Evolutionary conservation across 352 stramenopile species (phyloP), one percentile per base, ranked within the genome.

Genomic region (Phytophthora sp.): DNA sequence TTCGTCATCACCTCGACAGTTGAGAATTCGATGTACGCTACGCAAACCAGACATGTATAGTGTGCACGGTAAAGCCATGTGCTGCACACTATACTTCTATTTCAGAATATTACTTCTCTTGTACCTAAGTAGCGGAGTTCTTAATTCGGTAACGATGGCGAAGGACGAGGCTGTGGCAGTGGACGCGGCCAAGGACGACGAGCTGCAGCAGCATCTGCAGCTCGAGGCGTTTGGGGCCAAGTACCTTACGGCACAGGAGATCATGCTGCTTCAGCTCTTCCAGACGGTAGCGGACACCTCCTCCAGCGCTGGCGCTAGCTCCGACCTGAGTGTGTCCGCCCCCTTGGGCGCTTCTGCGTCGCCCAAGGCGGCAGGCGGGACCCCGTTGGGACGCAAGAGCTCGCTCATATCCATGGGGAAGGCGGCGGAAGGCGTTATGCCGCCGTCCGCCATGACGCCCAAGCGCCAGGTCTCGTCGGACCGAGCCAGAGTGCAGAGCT

Each of bases 181-280:
- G 35, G 60, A 76, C 13, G 18, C 41, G 29, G 36, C 61, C 38
- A 83, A 83, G 59, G 82, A 88, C 16, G 82, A 89, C 54, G 77
- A 84, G 52, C 76, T 92, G 53, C 84, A 91, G 77, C 70, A 84
- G 74, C 81, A 91, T 54, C 71, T 92, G 60, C 83, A 91, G 74
- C 82, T 94, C 36, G 76, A 90, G 57, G 73, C 80, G 4, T 85
- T 73, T 46, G 77, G 83, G 11, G 80, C 79, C 11, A 88, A 88
- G 62, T 94, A 91, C 75, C 80, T 94, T 39, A 94, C 86, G 36
- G 67, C 73, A 36, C 86, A 94, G 66, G 86, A 94, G 69, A 91
- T 91, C 29, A 68, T 92, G 20, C 63, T 94, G 24, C 51, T 88
- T 24, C 75, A 91, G 56, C 76, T 92, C 29, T 94, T 88, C 57